Percentiles rank a stretch among this genome's conserved stretches.
These are phyloP conservation scores for Linnemannia zychae DNA, from an alignment of 192 early-diverging fungal species.

Conservation along the genomic window DNA sequence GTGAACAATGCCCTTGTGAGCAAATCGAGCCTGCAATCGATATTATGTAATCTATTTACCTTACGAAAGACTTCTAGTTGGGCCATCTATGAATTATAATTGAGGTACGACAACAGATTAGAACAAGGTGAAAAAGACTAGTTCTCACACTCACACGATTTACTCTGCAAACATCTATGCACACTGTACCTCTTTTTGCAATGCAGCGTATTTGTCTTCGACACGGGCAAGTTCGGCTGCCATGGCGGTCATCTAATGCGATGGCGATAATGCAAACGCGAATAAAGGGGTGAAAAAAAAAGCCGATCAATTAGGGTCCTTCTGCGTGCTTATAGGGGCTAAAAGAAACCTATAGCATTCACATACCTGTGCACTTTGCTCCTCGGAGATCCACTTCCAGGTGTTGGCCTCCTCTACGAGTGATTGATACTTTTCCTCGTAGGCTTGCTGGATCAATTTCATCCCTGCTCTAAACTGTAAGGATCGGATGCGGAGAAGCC, in stretches of 20 bases:
- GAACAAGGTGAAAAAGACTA: background rate
- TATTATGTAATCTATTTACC: conserved; percentile 17
- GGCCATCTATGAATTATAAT: conserved; percentile 27
- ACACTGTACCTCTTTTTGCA: conserved; percentile 40
- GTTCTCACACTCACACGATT: background rate
- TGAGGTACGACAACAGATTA: background rate
- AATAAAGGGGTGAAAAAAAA: background rate
- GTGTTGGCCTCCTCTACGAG: conserved; percentile 40
- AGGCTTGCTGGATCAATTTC: conserved; percentile 50
- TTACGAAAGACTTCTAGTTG: conserved; percentile 51
- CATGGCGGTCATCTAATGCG: conserved; percentile 36
- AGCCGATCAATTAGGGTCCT: background rate
- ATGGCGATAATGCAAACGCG: background rate
- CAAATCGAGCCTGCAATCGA: background rate
- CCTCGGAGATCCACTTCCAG: conserved; percentile 54
- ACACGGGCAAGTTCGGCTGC: conserved; percentile 39
- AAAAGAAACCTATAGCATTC: background rate
- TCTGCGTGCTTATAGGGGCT: background rate
- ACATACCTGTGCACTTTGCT: conserved; percentile 37
- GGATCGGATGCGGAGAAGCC: background rate
- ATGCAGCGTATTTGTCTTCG: conserved; percentile 22
- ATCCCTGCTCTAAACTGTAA: conserved; percentile 46
- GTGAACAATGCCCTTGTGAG: background rate
- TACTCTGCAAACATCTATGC: background rate
- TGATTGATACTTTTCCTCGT: conserved; percentile 46